phyloP scores from a whole-genome alignment of 2,329 filamentous ascomycete species.

The Balansia obtecta region DNA sequence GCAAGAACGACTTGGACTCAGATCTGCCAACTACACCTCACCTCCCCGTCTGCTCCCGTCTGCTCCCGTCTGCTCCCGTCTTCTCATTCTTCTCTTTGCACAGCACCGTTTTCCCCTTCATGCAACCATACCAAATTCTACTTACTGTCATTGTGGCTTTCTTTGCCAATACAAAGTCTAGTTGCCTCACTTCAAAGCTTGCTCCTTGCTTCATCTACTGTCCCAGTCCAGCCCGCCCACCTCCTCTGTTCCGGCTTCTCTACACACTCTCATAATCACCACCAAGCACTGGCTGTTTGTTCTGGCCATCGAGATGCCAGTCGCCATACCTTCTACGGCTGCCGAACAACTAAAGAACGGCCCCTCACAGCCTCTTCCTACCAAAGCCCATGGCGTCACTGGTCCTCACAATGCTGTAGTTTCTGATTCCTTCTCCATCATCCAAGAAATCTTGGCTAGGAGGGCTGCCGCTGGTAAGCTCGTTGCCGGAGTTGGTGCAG shows the following conservation, averaged over 20 bases:
- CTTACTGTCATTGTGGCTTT: too few relatives aligned
- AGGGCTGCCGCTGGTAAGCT: conserved; percentile 61
- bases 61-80: not conserved
- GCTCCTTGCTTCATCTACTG: not conserved
- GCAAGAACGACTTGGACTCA: not conserved
- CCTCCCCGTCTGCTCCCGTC: too few relatives aligned
- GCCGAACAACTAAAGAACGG: not conserved
- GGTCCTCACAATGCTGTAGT: conserved; percentile 3
- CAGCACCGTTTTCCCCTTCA: too few relatives aligned
- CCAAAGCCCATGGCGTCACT: conserved; percentile 10
- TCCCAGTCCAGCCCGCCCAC: not conserved
- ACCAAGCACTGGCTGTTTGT: not conserved
- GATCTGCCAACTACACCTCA: not conserved
- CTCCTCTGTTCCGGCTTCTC: not conserved
- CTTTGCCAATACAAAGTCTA: too few relatives aligned
- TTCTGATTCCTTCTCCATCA: conserved; percentile 13
- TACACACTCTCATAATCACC: not conserved
- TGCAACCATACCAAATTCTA: too few relatives aligned
- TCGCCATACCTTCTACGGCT: conserved; percentile 2
- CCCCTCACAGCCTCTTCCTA: conserved; percentile 5
- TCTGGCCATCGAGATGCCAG: conserved; percentile 4
- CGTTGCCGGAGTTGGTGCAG: conserved; percentile 63
- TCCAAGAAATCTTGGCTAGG: conserved; percentile 19
- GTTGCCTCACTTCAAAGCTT: too few relatives aligned
- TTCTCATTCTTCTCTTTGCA: not conserved